These are phyloP conservation scores for Apiosordaria backusii DNA, from an alignment of 495 filamentous ascomycete species.

Conservation along the genomic window DNA sequence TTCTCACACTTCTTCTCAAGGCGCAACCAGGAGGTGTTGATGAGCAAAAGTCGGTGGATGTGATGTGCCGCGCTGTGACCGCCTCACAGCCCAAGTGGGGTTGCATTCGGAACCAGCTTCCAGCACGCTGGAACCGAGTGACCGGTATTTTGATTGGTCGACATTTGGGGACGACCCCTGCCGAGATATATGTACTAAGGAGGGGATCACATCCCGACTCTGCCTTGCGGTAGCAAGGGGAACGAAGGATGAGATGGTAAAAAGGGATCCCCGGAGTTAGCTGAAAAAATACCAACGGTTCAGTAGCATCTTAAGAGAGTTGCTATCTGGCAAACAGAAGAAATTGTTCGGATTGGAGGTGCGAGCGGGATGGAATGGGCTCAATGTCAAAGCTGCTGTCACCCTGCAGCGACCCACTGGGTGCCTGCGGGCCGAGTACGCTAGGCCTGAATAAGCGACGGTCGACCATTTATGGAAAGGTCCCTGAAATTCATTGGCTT, in stretches of 20 bases:
- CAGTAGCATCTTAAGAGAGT: no score
- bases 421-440: neutral
- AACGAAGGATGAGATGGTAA: neutral
- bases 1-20: no score
- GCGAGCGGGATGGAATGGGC: neutral
- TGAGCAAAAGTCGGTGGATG: neutral
- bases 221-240: neutral
- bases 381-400: neutral
- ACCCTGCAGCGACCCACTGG: constrained; percentile 6
- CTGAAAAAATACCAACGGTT: no score
- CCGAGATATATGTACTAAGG: neutral
- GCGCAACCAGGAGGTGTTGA: neutral
- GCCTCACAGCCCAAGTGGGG: constrained; percentile 1
- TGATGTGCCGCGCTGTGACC: constrained; percentile 4
- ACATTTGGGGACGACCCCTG: neutral
- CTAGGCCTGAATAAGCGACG: neutral
- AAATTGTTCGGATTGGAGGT: neutral
- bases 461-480: neutral
- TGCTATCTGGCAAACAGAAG: no score
- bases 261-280: no score
- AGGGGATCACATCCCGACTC: neutral
- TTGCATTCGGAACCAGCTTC: constrained; percentile 21
- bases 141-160: constrained; percentile 26
- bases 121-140: constrained; percentile 26
- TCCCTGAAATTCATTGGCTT: neutral